Percentiles rank a stretch among this genome's conserved stretches.
These are phyloP conservation scores for Hypholoma sublateritium DNA, from an alignment of 768 basidiomycete species.

Conservation along the genomic window DNA sequence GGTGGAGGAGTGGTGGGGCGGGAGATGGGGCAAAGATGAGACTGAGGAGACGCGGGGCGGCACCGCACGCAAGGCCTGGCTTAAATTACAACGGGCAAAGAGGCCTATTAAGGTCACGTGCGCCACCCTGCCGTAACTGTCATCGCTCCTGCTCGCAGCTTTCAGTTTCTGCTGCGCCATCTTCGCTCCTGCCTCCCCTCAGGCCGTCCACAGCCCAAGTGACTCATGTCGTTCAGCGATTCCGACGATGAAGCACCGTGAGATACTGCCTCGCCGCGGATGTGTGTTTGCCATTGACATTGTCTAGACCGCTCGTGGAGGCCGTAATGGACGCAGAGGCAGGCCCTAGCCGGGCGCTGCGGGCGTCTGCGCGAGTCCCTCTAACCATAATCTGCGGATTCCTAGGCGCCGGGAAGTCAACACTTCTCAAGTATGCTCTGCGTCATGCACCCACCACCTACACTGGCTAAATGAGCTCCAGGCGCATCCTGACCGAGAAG, in stretches of 20 bases:
- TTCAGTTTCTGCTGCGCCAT: neutral
- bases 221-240: slow-evolving; percentile 18
- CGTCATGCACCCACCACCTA: slow-evolving; percentile 3
- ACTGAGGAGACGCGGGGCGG: neutral
- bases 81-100: slow-evolving; percentile 8
- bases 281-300: neutral
- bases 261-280: neutral
- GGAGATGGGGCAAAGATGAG: neutral
- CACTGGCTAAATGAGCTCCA: slow-evolving; percentile 23
- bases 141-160: neutral
- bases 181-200: neutral
- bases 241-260: slow-evolving; percentile 24
- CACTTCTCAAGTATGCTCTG: slow-evolving; percentile 68
- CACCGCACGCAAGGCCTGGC: slow-evolving; percentile 5
- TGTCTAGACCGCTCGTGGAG: slow-evolving; percentile 18
- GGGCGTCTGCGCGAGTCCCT: slow-evolving; percentile 52
- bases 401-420: slow-evolving; percentile 93
- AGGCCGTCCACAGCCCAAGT: neutral
- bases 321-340: slow-evolving; percentile 5
- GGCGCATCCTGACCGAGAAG: slow-evolving; percentile 86
- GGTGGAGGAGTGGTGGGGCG: neutral
- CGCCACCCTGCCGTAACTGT: neutral
- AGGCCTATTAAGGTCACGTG: slow-evolving; percentile 15
- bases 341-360: neutral
- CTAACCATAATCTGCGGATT: slow-evolving; percentile 95